These are phyloP conservation scores for Daucus carota DNA, from an alignment of 129 eudicot genomes.

Conservation along the genomic window DNA sequence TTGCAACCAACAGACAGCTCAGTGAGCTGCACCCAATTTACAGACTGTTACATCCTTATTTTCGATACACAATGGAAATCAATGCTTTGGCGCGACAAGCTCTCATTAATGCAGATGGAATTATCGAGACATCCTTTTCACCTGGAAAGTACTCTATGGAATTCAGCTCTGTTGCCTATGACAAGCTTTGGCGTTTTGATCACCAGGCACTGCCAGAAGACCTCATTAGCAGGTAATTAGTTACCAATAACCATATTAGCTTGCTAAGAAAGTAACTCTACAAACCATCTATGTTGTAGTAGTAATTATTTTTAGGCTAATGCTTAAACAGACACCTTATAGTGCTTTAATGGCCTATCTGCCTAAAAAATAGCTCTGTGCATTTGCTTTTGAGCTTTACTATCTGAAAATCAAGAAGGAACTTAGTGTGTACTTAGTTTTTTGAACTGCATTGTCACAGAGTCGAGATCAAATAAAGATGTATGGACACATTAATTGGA, in stretches of 20 bases:
- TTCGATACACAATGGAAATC: constrained; percentile 29
- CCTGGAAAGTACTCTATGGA: constrained; percentile 26
- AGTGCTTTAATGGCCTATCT: no score
- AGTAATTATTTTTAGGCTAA: no score
- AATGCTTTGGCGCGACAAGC: constrained; percentile 26
- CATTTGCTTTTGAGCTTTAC: no score
- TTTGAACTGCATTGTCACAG: not conserved
- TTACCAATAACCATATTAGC: not conserved
- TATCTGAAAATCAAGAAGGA: no score
- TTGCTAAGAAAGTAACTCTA: no score
- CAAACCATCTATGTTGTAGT: not conserved
- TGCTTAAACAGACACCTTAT: no score
- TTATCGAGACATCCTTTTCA: constrained; percentile 27
- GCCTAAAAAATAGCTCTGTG: no score
- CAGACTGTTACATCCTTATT: constrained; percentile 30
- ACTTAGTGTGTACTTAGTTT: no score
- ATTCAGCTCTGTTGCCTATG: constrained; percentile 25
- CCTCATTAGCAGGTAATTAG: constrained; percentile 29
- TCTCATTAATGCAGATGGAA: constrained; percentile 26
- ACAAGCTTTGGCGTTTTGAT: constrained; percentile 33
- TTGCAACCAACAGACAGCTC: constrained; percentile 32
- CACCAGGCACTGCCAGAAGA: constrained; percentile 31
- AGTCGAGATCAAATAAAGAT: not conserved
- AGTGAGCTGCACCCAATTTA: constrained; percentile 34
- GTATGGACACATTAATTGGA: not conserved